These are phyloP conservation scores for Chlorella sorokiniana DNA, from an alignment of 139 green algal species.

Conservation along the genomic window DNA sequence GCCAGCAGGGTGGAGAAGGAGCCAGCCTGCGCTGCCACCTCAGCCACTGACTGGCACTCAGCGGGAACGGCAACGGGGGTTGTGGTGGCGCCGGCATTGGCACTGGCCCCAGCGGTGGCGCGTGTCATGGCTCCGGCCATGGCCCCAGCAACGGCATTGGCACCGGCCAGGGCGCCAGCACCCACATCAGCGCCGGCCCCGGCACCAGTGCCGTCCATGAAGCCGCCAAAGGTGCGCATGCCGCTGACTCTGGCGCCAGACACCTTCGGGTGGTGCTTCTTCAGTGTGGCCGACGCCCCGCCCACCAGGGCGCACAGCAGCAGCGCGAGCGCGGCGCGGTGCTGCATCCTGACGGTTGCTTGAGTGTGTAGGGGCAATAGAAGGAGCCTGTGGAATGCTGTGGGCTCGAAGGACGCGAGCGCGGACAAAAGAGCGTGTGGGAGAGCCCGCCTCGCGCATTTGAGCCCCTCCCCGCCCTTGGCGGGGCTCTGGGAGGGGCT, in stretches of 20 bases:
- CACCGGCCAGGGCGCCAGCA: neutral
- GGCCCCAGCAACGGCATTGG: neutral
- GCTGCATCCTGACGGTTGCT: neutral
- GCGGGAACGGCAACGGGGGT: constrained; percentile 22
- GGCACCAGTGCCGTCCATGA: too few species aligned
- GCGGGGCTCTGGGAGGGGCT: too few species aligned
- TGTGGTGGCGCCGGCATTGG: neutral
- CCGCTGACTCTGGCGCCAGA: too few species aligned
- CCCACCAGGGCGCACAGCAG: neutral
- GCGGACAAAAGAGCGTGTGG: too few species aligned
- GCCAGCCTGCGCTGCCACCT: neutral
- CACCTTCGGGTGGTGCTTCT: neutral
- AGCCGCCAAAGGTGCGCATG: too few species aligned
- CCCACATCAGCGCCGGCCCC: neutral
- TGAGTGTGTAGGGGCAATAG: too few species aligned
- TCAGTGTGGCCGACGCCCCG: neutral
- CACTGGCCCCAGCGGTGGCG: neutral
- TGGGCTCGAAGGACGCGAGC: too few species aligned
- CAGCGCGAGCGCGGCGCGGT: neutral
- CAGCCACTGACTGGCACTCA: neutral
- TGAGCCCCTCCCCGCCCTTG: too few species aligned
- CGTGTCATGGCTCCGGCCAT: neutral
- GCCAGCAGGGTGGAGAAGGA: constrained; percentile 26
- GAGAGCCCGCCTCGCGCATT: too few species aligned
- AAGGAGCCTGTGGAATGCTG: too few species aligned